Evolutionary conservation across 805 yeast genomes (phyloP).

Genomic region (Yamadazyma sp.): DNA sequence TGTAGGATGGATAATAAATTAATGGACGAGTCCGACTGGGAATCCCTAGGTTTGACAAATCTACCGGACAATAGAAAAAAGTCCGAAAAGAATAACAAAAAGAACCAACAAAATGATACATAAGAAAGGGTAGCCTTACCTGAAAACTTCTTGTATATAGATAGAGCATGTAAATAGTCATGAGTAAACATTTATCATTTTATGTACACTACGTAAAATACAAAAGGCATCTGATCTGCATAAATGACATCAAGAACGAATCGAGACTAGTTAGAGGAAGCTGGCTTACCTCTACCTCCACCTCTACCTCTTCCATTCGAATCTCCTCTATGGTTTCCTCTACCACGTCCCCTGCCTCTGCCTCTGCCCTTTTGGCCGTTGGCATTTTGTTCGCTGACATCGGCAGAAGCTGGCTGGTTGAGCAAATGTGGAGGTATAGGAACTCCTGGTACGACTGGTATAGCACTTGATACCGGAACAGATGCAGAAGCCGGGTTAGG

Average conservation of each 20-base stretch:
- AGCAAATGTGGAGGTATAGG: constrained; percentile 39
- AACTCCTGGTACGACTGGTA: constrained; percentile 34
- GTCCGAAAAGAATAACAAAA: background rate
- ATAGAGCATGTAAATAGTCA: constrained; percentile 2
- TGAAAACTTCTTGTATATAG: constrained; percentile 4
- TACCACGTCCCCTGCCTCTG: constrained; percentile 18
- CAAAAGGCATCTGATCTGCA: background rate
- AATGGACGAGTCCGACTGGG: constrained; percentile 46
- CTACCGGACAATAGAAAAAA: constrained; percentile 34
- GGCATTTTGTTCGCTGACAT: constrained; percentile 15
- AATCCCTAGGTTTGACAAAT: constrained; percentile 41
- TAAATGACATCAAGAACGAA: too few relatives aligned
- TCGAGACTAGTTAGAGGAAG: too few relatives aligned
- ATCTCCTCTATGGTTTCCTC: constrained; percentile 13
- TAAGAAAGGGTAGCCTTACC: too few relatives aligned
- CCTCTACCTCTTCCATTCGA: constrained; percentile 9
- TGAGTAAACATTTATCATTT: constrained; percentile 2
- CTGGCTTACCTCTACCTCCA: constrained; percentile 13
- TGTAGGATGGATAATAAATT: constrained; percentile 82
- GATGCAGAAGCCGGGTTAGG: constrained; percentile 6
- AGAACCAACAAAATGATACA: too few relatives aligned
- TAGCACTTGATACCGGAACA: background rate
- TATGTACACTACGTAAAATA: background rate
- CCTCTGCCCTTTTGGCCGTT: constrained; percentile 19
- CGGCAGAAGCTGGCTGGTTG: constrained; percentile 19